phyloP scores from a whole-genome alignment of 2,329 filamentous ascomycete species.

The Xylaria sp. region DNA sequence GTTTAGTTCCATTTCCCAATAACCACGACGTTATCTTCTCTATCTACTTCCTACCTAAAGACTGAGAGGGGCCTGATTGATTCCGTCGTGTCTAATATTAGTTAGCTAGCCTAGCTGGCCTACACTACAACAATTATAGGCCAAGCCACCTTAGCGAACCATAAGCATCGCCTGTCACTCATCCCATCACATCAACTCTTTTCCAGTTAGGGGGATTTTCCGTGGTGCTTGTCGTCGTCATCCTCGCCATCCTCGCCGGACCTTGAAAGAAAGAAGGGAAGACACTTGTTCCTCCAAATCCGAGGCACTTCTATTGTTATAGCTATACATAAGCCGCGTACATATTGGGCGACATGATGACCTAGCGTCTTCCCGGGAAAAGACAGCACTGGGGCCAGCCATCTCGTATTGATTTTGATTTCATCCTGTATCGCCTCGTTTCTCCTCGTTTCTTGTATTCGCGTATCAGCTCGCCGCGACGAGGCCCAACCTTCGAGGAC shows the following conservation, averaged over 20 bases:
- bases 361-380: conserved; percentile 9
- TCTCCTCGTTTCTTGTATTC: not conserved
- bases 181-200: not conserved
- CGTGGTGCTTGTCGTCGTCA: not conserved
- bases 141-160: not conserved
- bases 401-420: not conserved
- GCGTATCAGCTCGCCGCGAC: not conserved
- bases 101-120: not conserved
- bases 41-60: not conserved
- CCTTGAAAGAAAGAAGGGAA: no score
- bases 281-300: not conserved
- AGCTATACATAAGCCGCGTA: not conserved
- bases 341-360: conserved; percentile 11
- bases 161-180: not conserved
- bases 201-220: not conserved
- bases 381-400: not conserved
- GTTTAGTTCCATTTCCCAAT: not conserved
- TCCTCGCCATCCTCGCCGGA: no score
- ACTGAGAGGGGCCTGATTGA: not conserved
- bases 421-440: not conserved
- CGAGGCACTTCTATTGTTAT: not conserved
- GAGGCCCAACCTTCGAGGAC: not conserved
- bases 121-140: not conserved
- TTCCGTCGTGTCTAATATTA: not conserved
- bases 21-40: not conserved